Base-by-base conservation (phyloP, 2,329 filamentous ascomycete species). In the Pseudopithomyces chartarum region DNA sequence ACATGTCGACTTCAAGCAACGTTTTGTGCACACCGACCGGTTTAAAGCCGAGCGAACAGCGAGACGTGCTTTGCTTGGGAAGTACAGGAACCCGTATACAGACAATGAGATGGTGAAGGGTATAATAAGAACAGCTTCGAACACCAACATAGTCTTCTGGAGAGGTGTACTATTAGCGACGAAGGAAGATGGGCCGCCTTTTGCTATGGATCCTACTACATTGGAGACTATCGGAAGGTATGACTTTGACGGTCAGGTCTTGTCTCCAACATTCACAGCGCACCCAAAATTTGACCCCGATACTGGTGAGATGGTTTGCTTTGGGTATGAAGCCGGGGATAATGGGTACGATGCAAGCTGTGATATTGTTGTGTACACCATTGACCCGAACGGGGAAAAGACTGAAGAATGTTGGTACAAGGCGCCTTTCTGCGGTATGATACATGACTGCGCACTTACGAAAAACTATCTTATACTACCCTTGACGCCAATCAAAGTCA, bases 101-200 rank as follows among this genome's bases (percentile, higher is more conserved):
- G 82, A 85, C 64, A 81, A 81, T 49, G 82, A 84, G 67, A 79
- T 78, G 57, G 83, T 85, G 6, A 80, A 79, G 48, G 82, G 82
- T 1, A 80, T 85, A 5, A 82, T 86, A 39, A 74, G 84, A 20
- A 86, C 83, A 0, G 83, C 83, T 0, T 79, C 81, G 2, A 87
- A 87, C 60, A 87, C 85, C 1, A 87, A 87, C 55, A 74, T 87
- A n/a, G 75, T 83, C 1, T 85, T 82, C 63, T 87, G 83, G 80
- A 74, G 82, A 7, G 84, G 84, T 0, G 78, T 82, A 45, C 63
- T 87, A 55, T 73, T 86, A 4, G 84, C 84, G 0, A 77, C 75
- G 50, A 87, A 87, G 62, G 80, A 84, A 59, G 69, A 73, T 32
- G 75, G 71, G 0, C 66, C 74, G 6, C 75, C 75, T 0, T 79